Conservation (phyloP, 306 rosid genomes). For the Inga oerstediana region DNA sequence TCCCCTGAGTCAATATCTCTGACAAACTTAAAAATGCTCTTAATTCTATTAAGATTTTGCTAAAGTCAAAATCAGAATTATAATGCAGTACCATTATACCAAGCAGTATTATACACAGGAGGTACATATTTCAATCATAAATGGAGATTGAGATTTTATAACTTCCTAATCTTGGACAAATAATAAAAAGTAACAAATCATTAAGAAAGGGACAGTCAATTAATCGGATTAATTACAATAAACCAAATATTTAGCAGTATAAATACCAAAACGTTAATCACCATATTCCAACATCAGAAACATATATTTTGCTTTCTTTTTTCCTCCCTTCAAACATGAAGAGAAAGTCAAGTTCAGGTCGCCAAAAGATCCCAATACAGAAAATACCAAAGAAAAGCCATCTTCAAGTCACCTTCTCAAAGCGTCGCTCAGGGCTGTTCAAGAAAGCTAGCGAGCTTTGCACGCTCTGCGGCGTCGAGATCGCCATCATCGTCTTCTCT, state of each 20-base stretch:
- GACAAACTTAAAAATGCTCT: background rate
- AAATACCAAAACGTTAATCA: slow-evolving; percentile 31
- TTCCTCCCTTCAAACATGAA: slow-evolving; percentile 29
- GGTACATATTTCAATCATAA: slow-evolving; percentile 24
- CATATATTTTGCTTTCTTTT: background rate
- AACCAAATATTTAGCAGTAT: slow-evolving; percentile 42
- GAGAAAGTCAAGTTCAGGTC: slow-evolving; percentile 53
- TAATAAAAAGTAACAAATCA: slow-evolving; percentile 45
- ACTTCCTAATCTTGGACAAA: slow-evolving; percentile 36
- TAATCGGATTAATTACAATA: background rate
- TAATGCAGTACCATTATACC: background rate
- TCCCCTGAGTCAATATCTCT: background rate
- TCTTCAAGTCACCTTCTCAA: slow-evolving; percentile 72
- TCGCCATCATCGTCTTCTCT: slow-evolving; percentile 65
- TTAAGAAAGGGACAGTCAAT: slow-evolving; percentile 38
- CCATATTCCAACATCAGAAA: slow-evolving; percentile 15
- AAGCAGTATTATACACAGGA: background rate
- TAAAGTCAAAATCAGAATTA: slow-evolving; percentile 24
- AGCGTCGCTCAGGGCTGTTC: slow-evolving; percentile 68
- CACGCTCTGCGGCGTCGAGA: slow-evolving; percentile 69
- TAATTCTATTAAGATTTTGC: background rate
- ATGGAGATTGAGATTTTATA: slow-evolving; percentile 43
- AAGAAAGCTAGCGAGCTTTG: slow-evolving; percentile 78
- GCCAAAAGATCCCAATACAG: slow-evolving; percentile 59
- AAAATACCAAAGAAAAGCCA: slow-evolving; percentile 62